Conservation (phyloP, 208 protist genomes). For the Leishmania braziliensis region DNA sequence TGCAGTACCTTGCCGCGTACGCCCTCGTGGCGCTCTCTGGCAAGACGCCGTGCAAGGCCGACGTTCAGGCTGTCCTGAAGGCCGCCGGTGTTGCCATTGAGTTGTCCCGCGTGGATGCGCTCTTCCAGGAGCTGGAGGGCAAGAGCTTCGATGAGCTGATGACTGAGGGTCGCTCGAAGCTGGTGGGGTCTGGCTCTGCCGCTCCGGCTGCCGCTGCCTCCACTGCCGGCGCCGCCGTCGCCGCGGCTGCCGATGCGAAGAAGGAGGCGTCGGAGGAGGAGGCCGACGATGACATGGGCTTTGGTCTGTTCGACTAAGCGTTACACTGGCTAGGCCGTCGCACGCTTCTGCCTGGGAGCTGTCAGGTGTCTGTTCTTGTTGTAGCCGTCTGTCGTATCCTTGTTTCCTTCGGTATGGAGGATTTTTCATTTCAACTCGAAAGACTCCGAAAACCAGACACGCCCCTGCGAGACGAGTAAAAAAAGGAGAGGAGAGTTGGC, state of each 20-base stretch:
- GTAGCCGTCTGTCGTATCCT: no score
- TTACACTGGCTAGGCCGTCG: no score
- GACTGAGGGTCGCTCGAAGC: conserved; percentile 86
- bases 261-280: conserved; percentile 77
- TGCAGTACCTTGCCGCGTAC: conserved; percentile 95
- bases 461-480: no score
- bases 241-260: conserved; percentile 50
- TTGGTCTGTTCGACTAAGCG: conserved; percentile 91
- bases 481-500: no score
- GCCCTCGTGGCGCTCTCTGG: conserved; percentile 87
- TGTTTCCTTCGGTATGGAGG: no score
- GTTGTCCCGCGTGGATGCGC: conserved; percentile 54
- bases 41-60: conserved; percentile 75
- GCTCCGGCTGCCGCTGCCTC: conserved; percentile 42
- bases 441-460: no score
- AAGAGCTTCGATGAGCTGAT: conserved; percentile 92
- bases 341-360: no score
- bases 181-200: conserved; percentile 66
- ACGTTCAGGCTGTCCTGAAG: conserved; percentile 91
- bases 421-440: no score
- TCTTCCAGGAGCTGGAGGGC: conserved; percentile 86
- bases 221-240: conserved; percentile 36
- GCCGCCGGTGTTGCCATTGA: conserved; percentile 86
- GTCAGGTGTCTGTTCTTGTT: no score
- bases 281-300: conserved; percentile 90